A percentile compares a stretch with the other conserved stretches of the same genome.
Evolutionary conservation across 78 protist species (phyloP).

Genomic region (Tieghemostelium lacteum): DNA sequence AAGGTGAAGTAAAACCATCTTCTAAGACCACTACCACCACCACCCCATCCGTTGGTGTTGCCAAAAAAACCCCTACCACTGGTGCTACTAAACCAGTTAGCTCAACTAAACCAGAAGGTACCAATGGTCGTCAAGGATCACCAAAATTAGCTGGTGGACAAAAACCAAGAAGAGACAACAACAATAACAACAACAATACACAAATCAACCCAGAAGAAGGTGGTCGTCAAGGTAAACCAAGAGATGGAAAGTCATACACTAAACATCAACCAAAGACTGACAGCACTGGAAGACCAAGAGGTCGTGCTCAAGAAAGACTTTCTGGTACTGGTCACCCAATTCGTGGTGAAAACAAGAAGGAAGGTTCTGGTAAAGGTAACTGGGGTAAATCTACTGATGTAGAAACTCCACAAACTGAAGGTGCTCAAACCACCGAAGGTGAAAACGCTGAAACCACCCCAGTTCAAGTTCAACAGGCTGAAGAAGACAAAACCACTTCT

Average conservation of each 20-base stretch:
- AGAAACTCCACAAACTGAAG: neutral
- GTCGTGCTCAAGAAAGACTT: conserved; percentile 53
- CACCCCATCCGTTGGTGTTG: neutral
- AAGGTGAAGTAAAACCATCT: neutral
- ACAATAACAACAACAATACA: no score
- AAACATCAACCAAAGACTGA: conserved; percentile 36
- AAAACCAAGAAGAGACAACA: conserved; percentile 3
- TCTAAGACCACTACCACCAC: no score
- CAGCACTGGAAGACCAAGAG: conserved; percentile 48
- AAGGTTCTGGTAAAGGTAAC: conserved; percentile 67
- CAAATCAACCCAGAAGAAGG: neutral
- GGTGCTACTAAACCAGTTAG: neutral
- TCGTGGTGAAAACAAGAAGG: conserved; percentile 48
- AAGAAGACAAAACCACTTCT: conserved; percentile 62
- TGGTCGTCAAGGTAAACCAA: conserved; percentile 14
- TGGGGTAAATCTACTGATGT: conserved; percentile 43
- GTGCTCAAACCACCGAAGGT: conserved; percentile 4
- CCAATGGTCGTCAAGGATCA: neutral
- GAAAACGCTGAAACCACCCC: neutral
- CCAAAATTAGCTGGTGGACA: conserved; percentile 13
- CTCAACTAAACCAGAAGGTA: no score
- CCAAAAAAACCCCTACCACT: conserved; percentile 21
- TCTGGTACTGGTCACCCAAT: conserved; percentile 75
- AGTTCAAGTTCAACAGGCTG: conserved; percentile 7
- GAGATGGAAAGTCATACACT: conserved; percentile 56